Base-by-base conservation (phyloP, 257 asterid species). In the Nicotiana undulata region DNA sequence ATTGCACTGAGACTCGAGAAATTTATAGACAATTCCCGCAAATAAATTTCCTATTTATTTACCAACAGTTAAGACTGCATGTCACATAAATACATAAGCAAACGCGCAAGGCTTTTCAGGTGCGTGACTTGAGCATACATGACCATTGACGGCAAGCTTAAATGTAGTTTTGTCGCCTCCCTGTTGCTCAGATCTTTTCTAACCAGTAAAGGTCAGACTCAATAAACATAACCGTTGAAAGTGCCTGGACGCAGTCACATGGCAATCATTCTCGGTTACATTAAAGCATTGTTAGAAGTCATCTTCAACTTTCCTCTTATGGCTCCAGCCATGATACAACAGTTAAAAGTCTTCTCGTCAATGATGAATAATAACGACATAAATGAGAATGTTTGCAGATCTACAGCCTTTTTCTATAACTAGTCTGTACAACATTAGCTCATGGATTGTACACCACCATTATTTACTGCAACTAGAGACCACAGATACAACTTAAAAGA, bases 351-450 rank as follows among this genome's bases (percentile, higher is more conserved):
- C 4, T 44, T 20, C 7, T 15, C 56, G 0, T 40, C 31, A 68
- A 20, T n/a, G n/a, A 70, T 20, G 12, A 40, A 40, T 0, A 70
- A 44, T 55, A 40, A 40, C 34, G 4, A 44, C 3, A 70, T 12
- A 70, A 44, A 44, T 6, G 22, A 70, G 20, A 68, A n/a, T 22
- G 37, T 70, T 6, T 12, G 22, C 22, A 70, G 77, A 70, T 20
- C 77, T 70, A 46, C 37, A 70, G 77, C 59, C 46, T 70, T 70
- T 70, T 13, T 70, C 37, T 70, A 70, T 70, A 70, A 44, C 77
- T 44, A 70, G 59, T 70, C 20, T 70, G 59, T 70, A 70, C 79
- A 74, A 59, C 79, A 74, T 49, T 49, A 49, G 1, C 79, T 24
- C 63, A 49, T 74, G 40, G 61, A 24, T 32, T 49, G 44, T 74